Conservation (phyloP, 352 stramenopile genomes). For the Globisporangium cederbergense region DNA sequence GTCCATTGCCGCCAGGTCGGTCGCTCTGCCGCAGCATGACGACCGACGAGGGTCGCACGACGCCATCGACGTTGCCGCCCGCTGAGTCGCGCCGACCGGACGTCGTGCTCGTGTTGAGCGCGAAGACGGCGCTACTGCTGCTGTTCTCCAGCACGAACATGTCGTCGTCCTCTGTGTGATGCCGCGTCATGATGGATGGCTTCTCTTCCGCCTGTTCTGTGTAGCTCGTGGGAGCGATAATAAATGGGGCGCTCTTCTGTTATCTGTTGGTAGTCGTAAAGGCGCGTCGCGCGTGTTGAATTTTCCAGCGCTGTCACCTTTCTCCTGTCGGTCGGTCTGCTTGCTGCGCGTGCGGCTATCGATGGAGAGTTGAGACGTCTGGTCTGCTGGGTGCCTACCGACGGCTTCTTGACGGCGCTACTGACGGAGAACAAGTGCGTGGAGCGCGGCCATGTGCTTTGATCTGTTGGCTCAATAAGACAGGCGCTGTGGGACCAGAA, state of each 20-base stretch:
- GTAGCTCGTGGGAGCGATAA: neutral
- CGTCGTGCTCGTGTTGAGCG: conserved; percentile 10
- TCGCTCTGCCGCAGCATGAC: conserved; percentile 18
- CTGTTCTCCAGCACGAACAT: conserved; percentile 30
- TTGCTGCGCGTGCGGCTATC: neutral
- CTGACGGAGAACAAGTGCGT: neutral
- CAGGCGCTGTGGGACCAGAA: neutral
- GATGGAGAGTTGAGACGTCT: neutral
- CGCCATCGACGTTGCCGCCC: conserved; percentile 16
- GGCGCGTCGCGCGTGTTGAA: neutral
- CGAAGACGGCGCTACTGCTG: conserved; percentile 9
- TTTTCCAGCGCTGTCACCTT: neutral
- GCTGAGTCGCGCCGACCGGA: conserved; percentile 11
- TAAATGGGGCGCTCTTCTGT: neutral
- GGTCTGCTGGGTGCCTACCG: neutral
- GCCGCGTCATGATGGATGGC: neutral
- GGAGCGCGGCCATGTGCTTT: neutral
- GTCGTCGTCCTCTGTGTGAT: conserved; percentile 13
- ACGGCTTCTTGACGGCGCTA: neutral
- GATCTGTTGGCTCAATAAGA: neutral
- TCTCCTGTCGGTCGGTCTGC: neutral
- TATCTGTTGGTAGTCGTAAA: neutral
- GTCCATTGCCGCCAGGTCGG: neutral
- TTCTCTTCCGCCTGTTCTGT: neutral
- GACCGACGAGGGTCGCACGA: conserved; percentile 33